Conservation (phyloP, 306 rosid species). For the Vigna hirtella region DNA sequence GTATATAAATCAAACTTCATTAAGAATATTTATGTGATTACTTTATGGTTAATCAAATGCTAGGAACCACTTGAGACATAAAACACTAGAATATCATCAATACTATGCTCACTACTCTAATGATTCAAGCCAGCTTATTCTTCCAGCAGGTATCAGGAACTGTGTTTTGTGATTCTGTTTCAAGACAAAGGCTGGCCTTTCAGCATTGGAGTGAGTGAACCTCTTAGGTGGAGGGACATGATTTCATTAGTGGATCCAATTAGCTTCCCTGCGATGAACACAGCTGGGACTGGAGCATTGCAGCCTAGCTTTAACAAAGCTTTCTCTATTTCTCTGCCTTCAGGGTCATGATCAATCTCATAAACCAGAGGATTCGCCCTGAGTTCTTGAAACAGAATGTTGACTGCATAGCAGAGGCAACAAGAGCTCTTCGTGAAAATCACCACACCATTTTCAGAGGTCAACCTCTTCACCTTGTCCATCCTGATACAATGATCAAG, state of each 20-base stretch:
- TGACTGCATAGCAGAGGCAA: slow-evolving; percentile 87
- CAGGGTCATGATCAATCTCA: slow-evolving; percentile 91
- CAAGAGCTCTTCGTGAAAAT: slow-evolving; percentile 96
- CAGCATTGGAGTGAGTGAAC: slow-evolving; percentile 64
- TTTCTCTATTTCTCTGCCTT: slow-evolving; percentile 88
- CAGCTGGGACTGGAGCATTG: slow-evolving; percentile 77
- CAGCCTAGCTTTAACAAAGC: slow-evolving; percentile 78
- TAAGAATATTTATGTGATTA: slow-evolving; percentile 65
- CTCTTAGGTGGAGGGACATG: slow-evolving; percentile 95
- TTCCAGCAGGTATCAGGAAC: slow-evolving; percentile 49
- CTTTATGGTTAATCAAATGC: slow-evolving; percentile 66
- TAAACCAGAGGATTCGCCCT: slow-evolving; percentile 63
- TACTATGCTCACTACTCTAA: slow-evolving; percentile 51
- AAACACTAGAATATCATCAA: slow-evolving; percentile 47
- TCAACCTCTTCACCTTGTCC: slow-evolving; percentile 88
- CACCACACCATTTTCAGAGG: slow-evolving; percentile 86
- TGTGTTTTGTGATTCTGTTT: slow-evolving; percentile 28
- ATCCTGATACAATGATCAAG: slow-evolving; percentile 50
- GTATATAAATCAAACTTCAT: slow-evolving; percentile 62
- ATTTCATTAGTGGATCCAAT: slow-evolving; percentile 93
- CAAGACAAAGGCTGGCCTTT: slow-evolving; percentile 52
- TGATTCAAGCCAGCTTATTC: slow-evolving; percentile 67
- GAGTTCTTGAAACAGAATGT: slow-evolving; percentile 74
- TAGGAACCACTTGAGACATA: slow-evolving; percentile 54
- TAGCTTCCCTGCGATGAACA: slow-evolving; percentile 87